Base-by-base conservation (phyloP, 306 rosid species). In the Alnus glutinosa region DNA sequence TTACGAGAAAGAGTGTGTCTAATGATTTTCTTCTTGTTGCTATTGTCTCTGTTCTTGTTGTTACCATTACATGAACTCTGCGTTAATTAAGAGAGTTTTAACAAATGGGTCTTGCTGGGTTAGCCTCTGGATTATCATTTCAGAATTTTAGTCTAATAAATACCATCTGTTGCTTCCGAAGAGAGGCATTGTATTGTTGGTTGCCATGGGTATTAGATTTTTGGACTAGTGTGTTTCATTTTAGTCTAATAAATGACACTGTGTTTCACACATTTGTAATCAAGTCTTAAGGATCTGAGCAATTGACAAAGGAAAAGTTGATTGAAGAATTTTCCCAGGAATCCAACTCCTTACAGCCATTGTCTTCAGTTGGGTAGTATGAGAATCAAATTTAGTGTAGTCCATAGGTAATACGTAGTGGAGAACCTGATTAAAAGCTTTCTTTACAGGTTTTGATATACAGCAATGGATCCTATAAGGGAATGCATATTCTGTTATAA, bases 281-380 rank as follows among this genome's bases (percentile, higher is more conserved):
- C 66, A 90, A 88, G 80, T 82, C 98, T 58, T 89, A 88, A 64
- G 93, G 87, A 37, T 83, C 89, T 2, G 98, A 92, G 84, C 88
- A 89, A 83, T 78, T 91, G 51, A 92, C 94, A 0, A 91, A 90
- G 90, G 98, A 95, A 75, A 89, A 87, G 90, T 79, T 95, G 83
- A 83, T 92, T 32, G 97, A 92, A 32, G 88, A 88, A 28, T 73
- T 95, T 82, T 92, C 98, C 59, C 76, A 34, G 73, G 93, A 92
- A 79, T 84, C 95, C 71, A 91, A 77, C 81, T 66, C 92, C 12
- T 80, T 81, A 73, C 87, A 83, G 80, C 77, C 90, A 55, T 71
- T 88, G 74, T 78, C 90, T 12, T 83, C 84, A 2, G 83, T 77
- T 75, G 92, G 87, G 23, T 88, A 86, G 88, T 51, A 79, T 13